Conservation (phyloP, 2,329 filamentous ascomycete genomes). For the Xylaria sp. region DNA sequence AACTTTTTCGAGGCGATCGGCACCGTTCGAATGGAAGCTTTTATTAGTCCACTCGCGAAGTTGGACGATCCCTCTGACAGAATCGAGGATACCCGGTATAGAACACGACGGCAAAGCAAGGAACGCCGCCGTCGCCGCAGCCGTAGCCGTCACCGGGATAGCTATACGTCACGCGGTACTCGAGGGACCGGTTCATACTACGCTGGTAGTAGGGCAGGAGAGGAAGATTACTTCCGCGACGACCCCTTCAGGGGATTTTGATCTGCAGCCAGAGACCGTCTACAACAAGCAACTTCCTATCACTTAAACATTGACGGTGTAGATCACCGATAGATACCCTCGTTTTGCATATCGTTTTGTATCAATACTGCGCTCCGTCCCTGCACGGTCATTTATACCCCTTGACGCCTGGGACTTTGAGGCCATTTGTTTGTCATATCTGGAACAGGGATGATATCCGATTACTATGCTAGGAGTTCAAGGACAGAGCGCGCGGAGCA, state of each 20-base stretch:
- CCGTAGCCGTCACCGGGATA: slow-evolving; percentile 64
- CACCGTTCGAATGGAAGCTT: slow-evolving; percentile 96
- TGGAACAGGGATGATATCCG: not conserved
- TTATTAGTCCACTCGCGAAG: slow-evolving; percentile 74
- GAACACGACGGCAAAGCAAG: slow-evolving; percentile 64
- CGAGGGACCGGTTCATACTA: slow-evolving; percentile 61
- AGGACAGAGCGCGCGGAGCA: slow-evolving; percentile 1
- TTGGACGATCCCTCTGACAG: slow-evolving; percentile 61
- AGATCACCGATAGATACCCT: slow-evolving; percentile 32
- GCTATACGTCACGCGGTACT: slow-evolving; percentile 51
- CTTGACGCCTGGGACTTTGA: slow-evolving; percentile 11
- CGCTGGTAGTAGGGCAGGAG: slow-evolving; percentile 57
- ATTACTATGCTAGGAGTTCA: slow-evolving; percentile 14
- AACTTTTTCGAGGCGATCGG: slow-evolving; percentile 89
- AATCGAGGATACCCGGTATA: slow-evolving; percentile 60
- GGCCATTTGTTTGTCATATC: slow-evolving; percentile 21
- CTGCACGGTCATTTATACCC: slow-evolving; percentile 3
- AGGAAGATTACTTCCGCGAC: slow-evolving; percentile 67
- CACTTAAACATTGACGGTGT: slow-evolving; percentile 2
- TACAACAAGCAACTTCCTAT: not conserved
- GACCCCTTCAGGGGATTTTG: slow-evolving; percentile 72
- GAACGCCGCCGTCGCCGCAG: slow-evolving; percentile 63
- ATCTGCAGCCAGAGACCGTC: slow-evolving; percentile 27
- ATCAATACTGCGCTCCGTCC: not conserved
- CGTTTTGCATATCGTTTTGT: slow-evolving; percentile 26